A percentile compares a stretch with the other conserved stretches of the same genome.
Conservation (phyloP, 2,329 filamentous ascomycete genomes). For the Aureobasidium sp. region DNA sequence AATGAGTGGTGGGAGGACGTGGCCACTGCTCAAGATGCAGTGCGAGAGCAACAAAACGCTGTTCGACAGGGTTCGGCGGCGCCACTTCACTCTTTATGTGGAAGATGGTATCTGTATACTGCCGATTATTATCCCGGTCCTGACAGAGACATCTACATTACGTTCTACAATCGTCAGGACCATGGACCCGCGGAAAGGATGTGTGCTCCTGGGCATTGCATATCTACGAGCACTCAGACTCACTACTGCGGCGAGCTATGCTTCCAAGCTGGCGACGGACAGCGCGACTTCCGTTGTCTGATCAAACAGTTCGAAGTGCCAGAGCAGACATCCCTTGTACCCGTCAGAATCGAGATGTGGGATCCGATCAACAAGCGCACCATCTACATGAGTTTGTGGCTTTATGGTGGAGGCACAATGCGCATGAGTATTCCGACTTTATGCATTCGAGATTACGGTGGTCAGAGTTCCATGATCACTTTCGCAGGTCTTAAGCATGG, state of each 20-base stretch:
- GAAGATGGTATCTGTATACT: not conserved
- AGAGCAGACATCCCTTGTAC: not conserved
- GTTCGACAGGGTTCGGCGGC: not conserved
- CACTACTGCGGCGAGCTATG: not conserved
- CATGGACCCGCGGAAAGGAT: not conserved
- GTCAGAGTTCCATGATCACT: not conserved
- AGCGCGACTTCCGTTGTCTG: not conserved
- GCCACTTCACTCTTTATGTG: not conserved
- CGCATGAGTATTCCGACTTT: not conserved
- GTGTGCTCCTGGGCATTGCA: slow-evolving; percentile 1
- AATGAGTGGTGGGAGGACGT: not conserved
- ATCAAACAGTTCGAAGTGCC: not conserved
- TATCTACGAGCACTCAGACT: not conserved
- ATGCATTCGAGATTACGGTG: not conserved
- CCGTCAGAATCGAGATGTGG: not conserved
- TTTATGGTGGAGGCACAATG: not conserved
- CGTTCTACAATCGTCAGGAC: not conserved
- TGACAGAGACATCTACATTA: not conserved
- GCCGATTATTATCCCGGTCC: not conserved
- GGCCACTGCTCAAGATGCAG: not conserved
- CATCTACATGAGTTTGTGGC: not conserved
- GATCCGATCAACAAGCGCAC: not conserved
- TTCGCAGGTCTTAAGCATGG: not conserved
- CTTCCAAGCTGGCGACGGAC: not conserved
- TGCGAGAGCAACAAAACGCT: not conserved